Percentiles rank a stretch among this genome's conserved stretches.
These are phyloP conservation scores for Russula sp. DNA, from an alignment of 768 basidiomycete species.

Conservation along the genomic window DNA sequence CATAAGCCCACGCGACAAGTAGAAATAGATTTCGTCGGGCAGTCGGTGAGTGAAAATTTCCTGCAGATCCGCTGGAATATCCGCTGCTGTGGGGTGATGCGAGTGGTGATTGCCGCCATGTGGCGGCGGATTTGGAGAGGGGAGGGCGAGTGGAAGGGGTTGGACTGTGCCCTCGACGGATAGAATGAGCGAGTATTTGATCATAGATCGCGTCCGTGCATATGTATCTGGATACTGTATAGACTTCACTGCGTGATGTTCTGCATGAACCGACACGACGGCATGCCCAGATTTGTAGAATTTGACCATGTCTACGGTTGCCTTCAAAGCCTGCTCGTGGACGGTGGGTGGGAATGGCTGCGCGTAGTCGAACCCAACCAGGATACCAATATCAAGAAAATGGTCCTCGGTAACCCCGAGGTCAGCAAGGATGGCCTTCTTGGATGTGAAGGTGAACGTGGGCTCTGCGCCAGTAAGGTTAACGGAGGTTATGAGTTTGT, in stretches of 20 bases:
- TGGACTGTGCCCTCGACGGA: conserved; percentile 76
- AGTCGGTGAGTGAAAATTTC: conserved; percentile 92
- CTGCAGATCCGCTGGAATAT: conserved; percentile 86
- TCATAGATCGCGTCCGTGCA: conserved; percentile 82
- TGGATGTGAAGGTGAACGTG: conserved; percentile 79
- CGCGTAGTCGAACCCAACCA: conserved; percentile 83
- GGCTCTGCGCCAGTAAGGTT: conserved; percentile 64
- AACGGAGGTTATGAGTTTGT: conserved; percentile 84
- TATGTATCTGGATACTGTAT: conserved; percentile 80
- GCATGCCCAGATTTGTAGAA: conserved; percentile 87
- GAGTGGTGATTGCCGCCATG: conserved; percentile 49
- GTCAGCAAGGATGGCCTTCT: conserved; percentile 61
- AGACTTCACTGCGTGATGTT: conserved; percentile 76
- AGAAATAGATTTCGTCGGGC: conserved; percentile 95
- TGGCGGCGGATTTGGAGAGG: conserved; percentile 38
- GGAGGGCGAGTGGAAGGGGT: conserved; percentile 71
- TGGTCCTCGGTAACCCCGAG: conserved; percentile 74
- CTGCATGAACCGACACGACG: conserved; percentile 66
- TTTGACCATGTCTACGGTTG: conserved; percentile 86
- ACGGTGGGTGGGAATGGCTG: conserved; percentile 74
- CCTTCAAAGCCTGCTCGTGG: conserved; percentile 75
- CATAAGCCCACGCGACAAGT: conserved; percentile 86
- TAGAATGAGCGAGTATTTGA: conserved; percentile 86
- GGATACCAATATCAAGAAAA: conserved; percentile 88
- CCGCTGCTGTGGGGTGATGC: conserved; percentile 71